phyloP scores from a whole-genome alignment of 148 eudicot genomes.

The Dianthus caryophyllus region DNA sequence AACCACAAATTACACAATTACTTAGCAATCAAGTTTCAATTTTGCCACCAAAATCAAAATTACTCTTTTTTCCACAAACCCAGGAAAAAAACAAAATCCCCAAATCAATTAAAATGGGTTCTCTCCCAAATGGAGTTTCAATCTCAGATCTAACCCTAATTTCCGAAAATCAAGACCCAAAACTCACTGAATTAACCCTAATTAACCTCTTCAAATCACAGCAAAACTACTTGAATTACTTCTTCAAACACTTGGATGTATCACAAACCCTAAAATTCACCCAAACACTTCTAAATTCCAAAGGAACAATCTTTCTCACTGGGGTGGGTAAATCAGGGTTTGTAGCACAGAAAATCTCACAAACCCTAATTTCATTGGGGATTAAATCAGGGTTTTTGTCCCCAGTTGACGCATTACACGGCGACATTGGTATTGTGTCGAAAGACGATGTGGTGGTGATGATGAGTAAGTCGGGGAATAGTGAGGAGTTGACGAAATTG shows the following conservation, averaged over 20 bases:
- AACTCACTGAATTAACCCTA: constrained; percentile 30
- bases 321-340: constrained; percentile 98
- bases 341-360: constrained; percentile 87
- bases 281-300: constrained; percentile 51
- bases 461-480: constrained; percentile 79
- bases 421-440: constrained; percentile 71
- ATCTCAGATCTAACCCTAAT: constrained; percentile 9
- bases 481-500: constrained; percentile 63
- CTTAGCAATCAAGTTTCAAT: no score
- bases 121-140: constrained; percentile 21
- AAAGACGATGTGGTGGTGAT: constrained; percentile 52
- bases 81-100: not conserved
- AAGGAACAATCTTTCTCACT: constrained; percentile 76
- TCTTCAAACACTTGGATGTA: constrained; percentile 66
- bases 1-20: no score
- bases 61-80: not conserved
- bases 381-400: constrained; percentile 67
- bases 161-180: constrained; percentile 6
- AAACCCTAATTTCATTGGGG: constrained; percentile 74
- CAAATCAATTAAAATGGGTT: constrained; percentile 27
- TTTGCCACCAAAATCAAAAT: not conserved
- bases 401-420: constrained; percentile 87
- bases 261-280: constrained; percentile 73
- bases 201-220: constrained; percentile 76
- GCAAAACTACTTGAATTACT: constrained; percentile 65